Evolutionary conservation across 2,329 filamentous ascomycete species (phyloP).

Genomic region (Hirsutella rhossiliensis): DNA sequence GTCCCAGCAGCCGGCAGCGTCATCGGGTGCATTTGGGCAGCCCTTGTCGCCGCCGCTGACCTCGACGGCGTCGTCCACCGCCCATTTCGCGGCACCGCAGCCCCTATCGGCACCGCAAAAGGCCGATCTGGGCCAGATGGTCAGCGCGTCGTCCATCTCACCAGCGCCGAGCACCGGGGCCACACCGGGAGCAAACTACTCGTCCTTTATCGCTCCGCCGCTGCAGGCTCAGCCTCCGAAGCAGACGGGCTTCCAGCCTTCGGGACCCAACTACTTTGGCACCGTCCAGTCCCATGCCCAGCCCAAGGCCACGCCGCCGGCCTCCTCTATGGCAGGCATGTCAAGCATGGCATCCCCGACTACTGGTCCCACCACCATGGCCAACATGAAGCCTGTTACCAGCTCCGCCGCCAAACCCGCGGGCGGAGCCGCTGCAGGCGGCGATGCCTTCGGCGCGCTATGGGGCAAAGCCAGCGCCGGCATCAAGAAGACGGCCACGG

Average conservation of each 20-base stretch:
- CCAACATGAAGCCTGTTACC: conserved; percentile 34
- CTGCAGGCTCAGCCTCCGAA: conserved; percentile 35
- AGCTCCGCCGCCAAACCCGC: conserved; percentile 37
- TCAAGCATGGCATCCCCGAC: conserved; percentile 18
- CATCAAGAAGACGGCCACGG: conserved; percentile 59
- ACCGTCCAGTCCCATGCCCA: conserved; percentile 46
- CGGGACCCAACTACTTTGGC: conserved; percentile 89
- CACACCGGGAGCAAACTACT: conserved; percentile 49
- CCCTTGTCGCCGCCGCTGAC: conserved; percentile 34
- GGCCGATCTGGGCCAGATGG: conserved; percentile 68
- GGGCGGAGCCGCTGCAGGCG: conserved; percentile 34
- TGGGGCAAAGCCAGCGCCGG: conserved; percentile 66
- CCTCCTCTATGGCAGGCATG: conserved; percentile 6
- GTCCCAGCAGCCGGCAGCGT: conserved; percentile 32
- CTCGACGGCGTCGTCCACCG: conserved; percentile 40
- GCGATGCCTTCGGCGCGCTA: conserved; percentile 82
- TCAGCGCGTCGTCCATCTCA: conserved; percentile 69
- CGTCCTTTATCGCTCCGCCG: conserved; percentile 38
- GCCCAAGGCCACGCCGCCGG: conserved; percentile 12
- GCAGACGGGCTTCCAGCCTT: conserved; percentile 57
- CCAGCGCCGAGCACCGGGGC: conserved; percentile 42
- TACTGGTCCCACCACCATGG: conserved; percentile 24
- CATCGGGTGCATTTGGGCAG: conserved; percentile 21
- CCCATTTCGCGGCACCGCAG: conserved; percentile 69
- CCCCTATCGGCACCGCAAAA: conserved; percentile 76